Evolutionary conservation across 768 basidiomycete genomes (phyloP), one percentile per base, ranked within the genome.

Genomic region (Macrocybe gigantea): DNA sequence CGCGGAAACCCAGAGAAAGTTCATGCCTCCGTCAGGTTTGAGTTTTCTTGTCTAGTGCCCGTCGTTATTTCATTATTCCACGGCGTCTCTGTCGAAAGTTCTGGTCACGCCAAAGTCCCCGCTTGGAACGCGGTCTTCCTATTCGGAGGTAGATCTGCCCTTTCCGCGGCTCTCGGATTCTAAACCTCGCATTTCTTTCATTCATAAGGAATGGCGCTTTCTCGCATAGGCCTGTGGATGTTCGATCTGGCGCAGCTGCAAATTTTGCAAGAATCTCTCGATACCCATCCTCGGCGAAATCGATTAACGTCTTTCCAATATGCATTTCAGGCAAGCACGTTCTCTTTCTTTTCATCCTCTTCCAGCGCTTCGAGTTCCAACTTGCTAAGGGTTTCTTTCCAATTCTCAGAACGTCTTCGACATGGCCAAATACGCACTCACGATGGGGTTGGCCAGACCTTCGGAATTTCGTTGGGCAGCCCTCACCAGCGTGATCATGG

Each of bases 231-330:
- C 0, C 64, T 80, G 0, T 79, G 77, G 76, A 64, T 69, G 0
- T 79, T 80, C 56, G 78, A 80, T 53, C 64, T 80, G 6, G 63
- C 64, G 40, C 77, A 80, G 47, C 60, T 75, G 8, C 73, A 78
- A 49, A 64, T 72, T 46, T 61, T 80, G 5, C 77, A 80, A 53
- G 59, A 64, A 10, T 64, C 71, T 0, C 66, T 80, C 5, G 59
- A 62, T 11, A 45, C 63, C 6, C 71, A 79, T 53, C 74, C 77
- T 1, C 59, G 71, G 5, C 62, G 72, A 5, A 79, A 78, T 45
- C 59, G 67, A 0, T 58, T 78, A 51, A 65, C 60, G 45, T 64
- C 51, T 49, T 57, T 72, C 1, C 72, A 73, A 48, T 68, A 65
- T 49, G 59, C 64, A 0, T 56, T 74, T 22, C 22, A 22, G 22